Evolutionary conservation across 306 rosid genomes (phyloP).

Genomic region (Begonia fuchsioides): DNA sequence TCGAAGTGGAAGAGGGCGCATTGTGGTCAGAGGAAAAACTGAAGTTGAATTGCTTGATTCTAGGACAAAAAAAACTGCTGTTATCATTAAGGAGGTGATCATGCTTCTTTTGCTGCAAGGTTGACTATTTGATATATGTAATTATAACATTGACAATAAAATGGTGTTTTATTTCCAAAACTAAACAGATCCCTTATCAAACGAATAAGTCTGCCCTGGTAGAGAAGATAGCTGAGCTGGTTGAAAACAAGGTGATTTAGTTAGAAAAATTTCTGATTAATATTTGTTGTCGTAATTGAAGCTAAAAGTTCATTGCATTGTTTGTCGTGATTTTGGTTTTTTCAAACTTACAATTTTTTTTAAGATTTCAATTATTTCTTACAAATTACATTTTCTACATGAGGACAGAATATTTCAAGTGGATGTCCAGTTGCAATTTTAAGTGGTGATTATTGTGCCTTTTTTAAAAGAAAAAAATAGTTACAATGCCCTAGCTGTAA

Average conservation of each 20-base stretch:
- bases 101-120: conserved; percentile 8
- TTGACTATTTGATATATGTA: conserved; percentile 11
- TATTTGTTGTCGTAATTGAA: not conserved
- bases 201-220: conserved; percentile 81
- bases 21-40: conserved; percentile 82
- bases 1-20: conserved; percentile 80
- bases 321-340: not conserved
- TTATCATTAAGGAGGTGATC: conserved; percentile 72
- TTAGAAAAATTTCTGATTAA: not conserved
- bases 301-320: not conserved
- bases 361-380: too few species aligned
- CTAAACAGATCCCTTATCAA: conserved; percentile 79
- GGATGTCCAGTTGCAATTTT: too few species aligned
- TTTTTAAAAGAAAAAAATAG: too few species aligned
- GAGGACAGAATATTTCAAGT: too few species aligned
- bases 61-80: conserved; percentile 56
- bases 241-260: conserved; percentile 65
- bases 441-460: too few species aligned
- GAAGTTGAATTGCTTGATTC: conserved; percentile 83
- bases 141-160: conserved; percentile 4
- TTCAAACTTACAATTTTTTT: too few species aligned
- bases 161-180: conserved; percentile 11
- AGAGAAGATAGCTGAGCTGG: conserved; percentile 93
- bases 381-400: too few species aligned
- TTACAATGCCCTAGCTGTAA: too few species aligned